Evolutionary conservation across 345 rosid species (phyloP).

Genomic region (Anacardium occidentale): DNA sequence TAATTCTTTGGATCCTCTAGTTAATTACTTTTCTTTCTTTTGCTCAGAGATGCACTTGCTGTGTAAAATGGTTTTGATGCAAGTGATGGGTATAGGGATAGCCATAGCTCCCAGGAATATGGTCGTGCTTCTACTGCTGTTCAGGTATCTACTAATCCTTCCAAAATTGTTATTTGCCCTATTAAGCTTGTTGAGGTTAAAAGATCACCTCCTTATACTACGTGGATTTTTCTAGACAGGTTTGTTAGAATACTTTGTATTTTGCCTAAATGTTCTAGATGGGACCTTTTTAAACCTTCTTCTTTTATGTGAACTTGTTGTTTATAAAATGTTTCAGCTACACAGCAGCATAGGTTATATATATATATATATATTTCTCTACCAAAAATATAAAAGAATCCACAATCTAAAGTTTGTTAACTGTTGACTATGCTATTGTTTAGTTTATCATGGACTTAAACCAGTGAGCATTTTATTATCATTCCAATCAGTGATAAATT

Average conservation of each 20-base stretch:
- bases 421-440: too few species aligned
- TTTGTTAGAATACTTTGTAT: slow-evolving; percentile 23
- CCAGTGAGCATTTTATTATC: too few species aligned
- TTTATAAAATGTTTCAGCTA: not conserved
- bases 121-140: slow-evolving; percentile 51
- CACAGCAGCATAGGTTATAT: not conserved
- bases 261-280: slow-evolving; percentile 1
- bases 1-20: slow-evolving; percentile 18
- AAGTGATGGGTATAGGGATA: slow-evolving; percentile 51
- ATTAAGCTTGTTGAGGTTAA: slow-evolving; percentile 73
- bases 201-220: slow-evolving; percentile 89
- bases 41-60: slow-evolving; percentile 62
- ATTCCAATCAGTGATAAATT: not conserved
- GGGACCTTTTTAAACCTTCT: not conserved
- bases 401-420: too few species aligned
- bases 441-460: too few species aligned
- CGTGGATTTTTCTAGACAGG: slow-evolving; percentile 97
- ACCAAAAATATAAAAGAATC: too few species aligned
- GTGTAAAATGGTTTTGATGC: slow-evolving; percentile 58
- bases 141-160: slow-evolving; percentile 74
- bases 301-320: not conserved
- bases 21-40: slow-evolving; percentile 6
- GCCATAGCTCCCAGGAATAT: slow-evolving; percentile 55
- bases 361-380: too few species aligned
- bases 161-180: slow-evolving; percentile 70